A percentile compares a stretch with the other conserved stretches of the same genome.
Conservation (phyloP, 371 early-diverging fungal genomes). For the Entomophthora muscae region DNA sequence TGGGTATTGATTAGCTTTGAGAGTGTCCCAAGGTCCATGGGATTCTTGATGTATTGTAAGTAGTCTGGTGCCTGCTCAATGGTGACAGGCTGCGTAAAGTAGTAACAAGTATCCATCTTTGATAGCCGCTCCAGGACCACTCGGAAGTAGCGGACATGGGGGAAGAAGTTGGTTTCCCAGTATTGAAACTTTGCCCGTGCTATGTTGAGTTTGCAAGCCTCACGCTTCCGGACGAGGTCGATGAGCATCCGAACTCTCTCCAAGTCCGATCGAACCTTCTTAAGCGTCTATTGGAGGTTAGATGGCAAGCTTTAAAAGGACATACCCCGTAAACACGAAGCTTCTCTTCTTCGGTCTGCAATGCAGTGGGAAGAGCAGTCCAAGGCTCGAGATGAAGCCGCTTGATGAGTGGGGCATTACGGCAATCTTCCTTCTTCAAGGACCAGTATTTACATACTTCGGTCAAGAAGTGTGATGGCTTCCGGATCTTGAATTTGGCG, state of each 20-base stretch:
- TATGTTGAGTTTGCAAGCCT: constrained; percentile 57
- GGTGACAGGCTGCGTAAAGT: constrained; percentile 44
- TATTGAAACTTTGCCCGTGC: constrained; percentile 24
- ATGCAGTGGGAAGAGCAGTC: constrained; percentile 58
- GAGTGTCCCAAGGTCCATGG: constrained; percentile 35
- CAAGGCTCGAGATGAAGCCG: constrained; percentile 94
- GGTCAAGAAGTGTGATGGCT: constrained; percentile 30
- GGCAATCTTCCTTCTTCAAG: constrained; percentile 64
- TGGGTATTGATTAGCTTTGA: constrained; percentile 18
- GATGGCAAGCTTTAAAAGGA: neutral
- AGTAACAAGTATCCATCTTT: constrained; percentile 19
- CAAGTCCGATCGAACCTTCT: constrained; percentile 59
- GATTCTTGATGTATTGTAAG: constrained; percentile 29
- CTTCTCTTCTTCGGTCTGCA: constrained; percentile 40
- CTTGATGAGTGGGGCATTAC: constrained; percentile 85
- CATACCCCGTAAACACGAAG: constrained; percentile 16
- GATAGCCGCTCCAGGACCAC: neutral
- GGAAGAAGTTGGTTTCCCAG: constrained; percentile 45
- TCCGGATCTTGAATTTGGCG: constrained; percentile 23
- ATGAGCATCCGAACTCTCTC: constrained; percentile 70
- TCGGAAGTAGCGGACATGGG: constrained; percentile 30
- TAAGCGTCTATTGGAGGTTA: constrained; percentile 12
- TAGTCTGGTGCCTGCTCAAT: constrained; percentile 62
- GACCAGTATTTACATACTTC: constrained; percentile 83
- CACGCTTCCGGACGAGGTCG: constrained; percentile 75